Conservation (phyloP, 495 filamentous ascomycete species). For the Staphylotrichum tortipilum region DNA sequence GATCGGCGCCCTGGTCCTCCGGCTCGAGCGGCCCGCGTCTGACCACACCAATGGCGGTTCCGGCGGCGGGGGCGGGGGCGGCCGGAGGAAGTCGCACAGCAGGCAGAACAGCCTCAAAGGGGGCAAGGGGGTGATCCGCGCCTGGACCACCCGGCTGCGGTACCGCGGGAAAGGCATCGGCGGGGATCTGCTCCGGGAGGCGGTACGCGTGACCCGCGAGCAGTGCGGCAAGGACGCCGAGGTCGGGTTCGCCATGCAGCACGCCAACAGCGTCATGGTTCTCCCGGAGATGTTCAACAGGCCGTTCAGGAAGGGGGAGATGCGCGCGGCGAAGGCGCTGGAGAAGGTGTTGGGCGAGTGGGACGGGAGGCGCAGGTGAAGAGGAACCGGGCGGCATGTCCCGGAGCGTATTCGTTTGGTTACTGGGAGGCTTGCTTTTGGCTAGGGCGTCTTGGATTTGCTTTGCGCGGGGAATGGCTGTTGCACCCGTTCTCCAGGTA, state of each 20-base stretch:
- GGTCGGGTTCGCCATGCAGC: slow-evolving; percentile 57
- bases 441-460: neutral
- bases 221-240: slow-evolving; percentile 47
- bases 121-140: slow-evolving; percentile 49
- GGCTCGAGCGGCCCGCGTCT: slow-evolving; percentile 25
- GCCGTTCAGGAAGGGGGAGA: slow-evolving; percentile 49
- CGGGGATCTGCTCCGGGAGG: slow-evolving; percentile 56
- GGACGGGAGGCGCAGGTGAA: slow-evolving; percentile 29
- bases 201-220: slow-evolving; percentile 48
- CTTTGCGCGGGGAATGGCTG: neutral
- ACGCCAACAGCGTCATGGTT: slow-evolving; percentile 57
- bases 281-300: slow-evolving; percentile 53
- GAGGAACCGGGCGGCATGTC: neutral
- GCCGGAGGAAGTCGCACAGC: neutral
- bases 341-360: slow-evolving; percentile 39
- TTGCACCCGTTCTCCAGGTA: neutral
- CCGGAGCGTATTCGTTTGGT: neutral
- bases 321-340: slow-evolving; percentile 42
- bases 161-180: slow-evolving; percentile 66
- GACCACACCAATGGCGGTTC: slow-evolving; percentile 18
- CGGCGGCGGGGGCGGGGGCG: slow-evolving; percentile 1
- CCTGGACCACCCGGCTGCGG: slow-evolving; percentile 62
- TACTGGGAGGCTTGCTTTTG: neutral
- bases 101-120: slow-evolving; percentile 9
- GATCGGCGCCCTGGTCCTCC: slow-evolving; percentile 36